These are phyloP conservation scores for Xylaria sp. DNA, from an alignment of 2,329 filamentous ascomycete species.

Conservation along the genomic window DNA sequence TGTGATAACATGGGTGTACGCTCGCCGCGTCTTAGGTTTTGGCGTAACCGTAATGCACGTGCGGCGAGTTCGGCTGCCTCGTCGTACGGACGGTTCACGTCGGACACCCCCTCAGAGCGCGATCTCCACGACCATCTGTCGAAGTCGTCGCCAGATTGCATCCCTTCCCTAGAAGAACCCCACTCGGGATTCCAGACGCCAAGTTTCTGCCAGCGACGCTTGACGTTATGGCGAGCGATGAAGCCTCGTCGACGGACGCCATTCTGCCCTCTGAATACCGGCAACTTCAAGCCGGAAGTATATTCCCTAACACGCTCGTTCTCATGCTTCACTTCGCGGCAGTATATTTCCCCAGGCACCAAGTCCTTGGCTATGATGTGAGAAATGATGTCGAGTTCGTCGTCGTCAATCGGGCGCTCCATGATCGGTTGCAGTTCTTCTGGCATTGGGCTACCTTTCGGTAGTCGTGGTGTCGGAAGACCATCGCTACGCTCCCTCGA, in stretches of 20 bases:
- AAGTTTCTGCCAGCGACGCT: constrained; percentile 40
- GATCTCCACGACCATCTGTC: constrained; percentile 34
- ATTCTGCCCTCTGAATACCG: background rate
- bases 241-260: constrained; percentile 24
- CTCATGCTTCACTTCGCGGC: background rate
- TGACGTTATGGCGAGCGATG: constrained; percentile 39
- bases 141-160: constrained; percentile 23
- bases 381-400: background rate
- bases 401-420: background rate
- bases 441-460: background rate
- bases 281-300: background rate
- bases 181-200: constrained; percentile 42
- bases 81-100: background rate
- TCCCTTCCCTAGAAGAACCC: constrained; percentile 36
- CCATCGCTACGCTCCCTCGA: background rate
- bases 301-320: background rate
- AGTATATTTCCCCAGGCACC: background rate
- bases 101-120: background rate
- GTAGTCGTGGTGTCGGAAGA: background rate
- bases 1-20: background rate
- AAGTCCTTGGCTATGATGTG: background rate
- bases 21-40: constrained; percentile 18
- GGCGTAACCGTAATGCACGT: constrained; percentile 13
- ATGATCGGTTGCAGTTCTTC: background rate
- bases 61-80: background rate